Base-by-base conservation (phyloP, 2,329 filamentous ascomycete species). In the Ophioceras dolichostomum region DNA sequence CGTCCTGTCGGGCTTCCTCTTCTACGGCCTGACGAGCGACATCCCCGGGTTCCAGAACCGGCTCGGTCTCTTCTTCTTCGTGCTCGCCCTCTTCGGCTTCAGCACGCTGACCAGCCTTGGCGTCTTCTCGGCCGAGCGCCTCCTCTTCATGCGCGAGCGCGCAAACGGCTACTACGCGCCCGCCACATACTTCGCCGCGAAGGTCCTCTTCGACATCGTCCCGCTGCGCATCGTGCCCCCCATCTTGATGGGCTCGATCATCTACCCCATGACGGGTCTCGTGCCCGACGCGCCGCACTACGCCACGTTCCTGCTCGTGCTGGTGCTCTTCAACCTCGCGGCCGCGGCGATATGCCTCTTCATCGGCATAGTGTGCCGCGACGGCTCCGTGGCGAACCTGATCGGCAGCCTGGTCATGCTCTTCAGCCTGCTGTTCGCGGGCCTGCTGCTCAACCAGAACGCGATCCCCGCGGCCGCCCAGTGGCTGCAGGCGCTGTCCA, bases 31-130 rank as follows among this genome's bases (percentile, higher is more conserved):
- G 34, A 94, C 88, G 1, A 87, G 94, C 52, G 88, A 98, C 52
- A 94, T 98, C 48, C 82, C 86, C 43, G 91, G 93, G 24, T 98
- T 98, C 71, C 91, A 98, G 58, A 98, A 98, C 58, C 77, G 91
- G 16, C 77, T 98, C 5, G 91, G 91, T 44, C 74, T 98, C 12
- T 98, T 98, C 72, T 94, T 98, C 67, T 98, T 98, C 65, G 70
- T 98, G 24, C 72, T 98, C 2, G 87, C 91, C 0, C 71, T 98
- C 3, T 98, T 96, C 50, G 91, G 91, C 9, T 98, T 98, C 66
- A 94, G 86, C 58, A 95, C 89, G 1, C 67, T 98, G 28, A 96
- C 91, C 0, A 93, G 84, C 49, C 67, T 98, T 38, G 94, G 83
- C 21, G 89, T 95, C 10, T 98, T 98, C 58, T 87, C 87, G 1